Evolutionary conservation across 306 rosid species (phyloP), one percentile per base, ranked within the genome.

Genomic region (Sophora flavescens): DNA sequence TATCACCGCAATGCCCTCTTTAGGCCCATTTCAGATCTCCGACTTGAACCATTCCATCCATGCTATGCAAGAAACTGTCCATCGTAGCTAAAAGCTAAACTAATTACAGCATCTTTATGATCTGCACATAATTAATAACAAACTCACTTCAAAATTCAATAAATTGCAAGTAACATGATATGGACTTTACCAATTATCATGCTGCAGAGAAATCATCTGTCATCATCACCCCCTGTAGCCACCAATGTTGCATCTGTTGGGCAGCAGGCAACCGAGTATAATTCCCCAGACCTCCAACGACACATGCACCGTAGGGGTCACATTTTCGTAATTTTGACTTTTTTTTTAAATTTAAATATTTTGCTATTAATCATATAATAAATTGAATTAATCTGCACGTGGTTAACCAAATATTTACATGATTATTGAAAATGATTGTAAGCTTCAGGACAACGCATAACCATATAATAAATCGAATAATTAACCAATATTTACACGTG

Each of bases 161-260:
- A 68, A 4, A 28, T 28, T 28, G n/a, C n/a, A n/a, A n/a, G n/a
- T n/a, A n/a, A n/a, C n/a, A n/a, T n/a, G n/a, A n/a, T n/a, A n/a
- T n/a, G n/a, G 30, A 8, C 75, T 47, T 39, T 57, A 44, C 62
- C 60, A 63, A n/a, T 63, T 58, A 64, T 62, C 59, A 15, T 38
- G 54, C 16, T 65, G 6, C 42, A 92, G 53, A 94, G 86, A 89
- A 90, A 94, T 18, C 97, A 96, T 80, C 50, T 87, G 74, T 92
- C 98, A 84, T 92, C 97, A 44, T 90, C 81, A 62, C 96, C 92
- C 98, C 98, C 97, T 2, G 98, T 90, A 5, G 95, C 96, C 78
- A 94, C 98, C 82, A 94, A 84, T 6, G 78, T 42, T 2, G 79
- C 69, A 72, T 92, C 95, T 13, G 82, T 84, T 38, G 98, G 96